Evolutionary conservation across 164 flowering plant species (phyloP), one percentile per base, ranked within the genome.

Genomic region (Umbilicus rupestris): DNA sequence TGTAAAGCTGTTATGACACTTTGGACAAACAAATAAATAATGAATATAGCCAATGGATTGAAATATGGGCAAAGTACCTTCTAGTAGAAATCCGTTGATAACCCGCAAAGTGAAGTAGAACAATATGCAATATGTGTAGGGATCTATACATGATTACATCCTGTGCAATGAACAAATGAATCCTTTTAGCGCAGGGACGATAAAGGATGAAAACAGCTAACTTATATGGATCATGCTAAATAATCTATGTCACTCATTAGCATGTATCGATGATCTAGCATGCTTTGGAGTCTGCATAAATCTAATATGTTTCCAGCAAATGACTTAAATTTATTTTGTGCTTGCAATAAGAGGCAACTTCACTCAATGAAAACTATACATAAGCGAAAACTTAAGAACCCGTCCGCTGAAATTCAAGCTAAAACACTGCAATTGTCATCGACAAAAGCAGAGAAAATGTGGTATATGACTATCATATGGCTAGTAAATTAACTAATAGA

Each of bases 141-240:
- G 90, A 84, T 58, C 81, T 79, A 62, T 75, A 69, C 65, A 80
- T 77, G 74, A 92, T 71, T 66, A 70, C 75, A 55, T 31, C 88
- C 98, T 92, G 85, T 52, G 78, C 44, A 30, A 47, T 14, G 52
- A 39, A 57, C 44, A 26, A 29, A 64, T 24, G 3, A 65, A 39
- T 15, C 24, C 17, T 42, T 26, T 26, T 28, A 44, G 16, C 16
- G n/a, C n/a, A n/a, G n/a, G n/a, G n/a, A 65, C 29, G 3, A 44
- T 28, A 1, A 22, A 64, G 30, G 7, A 64, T 22, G 30, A 22
- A 7, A 20, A 64, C 45, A 41, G n/a, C n/a, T n/a, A n/a, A n/a
- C n/a, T n/a, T 19, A 47, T 47, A 47, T 20, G 57, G 57, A 22
- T 26, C 7, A 50, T 24, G 29, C 14, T 12, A 7, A 28, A 55